These are phyloP conservation scores for Penicillium sp. DNA, from an alignment of 2,329 filamentous ascomycete genomes.

Conservation along the genomic window DNA sequence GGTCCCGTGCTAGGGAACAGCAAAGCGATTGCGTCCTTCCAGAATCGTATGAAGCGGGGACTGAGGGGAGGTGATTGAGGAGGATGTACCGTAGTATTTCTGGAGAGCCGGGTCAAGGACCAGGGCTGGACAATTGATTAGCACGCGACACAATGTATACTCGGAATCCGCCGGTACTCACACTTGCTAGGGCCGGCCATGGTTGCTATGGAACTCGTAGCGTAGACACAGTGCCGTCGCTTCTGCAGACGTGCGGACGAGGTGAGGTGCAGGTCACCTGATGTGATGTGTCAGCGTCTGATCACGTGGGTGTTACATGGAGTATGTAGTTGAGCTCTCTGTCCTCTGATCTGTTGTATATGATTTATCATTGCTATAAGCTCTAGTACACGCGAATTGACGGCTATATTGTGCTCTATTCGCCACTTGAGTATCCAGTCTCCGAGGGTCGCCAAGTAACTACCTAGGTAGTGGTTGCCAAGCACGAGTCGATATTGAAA, in stretches of 20 bases:
- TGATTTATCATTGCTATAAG: background rate
- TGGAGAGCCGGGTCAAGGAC: slow-evolving; percentile 44
- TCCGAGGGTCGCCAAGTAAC: background rate
- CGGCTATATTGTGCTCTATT: background rate
- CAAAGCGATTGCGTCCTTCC: background rate
- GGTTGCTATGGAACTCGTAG: slow-evolving; percentile 25
- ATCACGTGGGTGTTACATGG: background rate
- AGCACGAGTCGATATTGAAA: background rate
- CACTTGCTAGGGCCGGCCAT: slow-evolving; percentile 52
- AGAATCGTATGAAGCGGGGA: background rate
- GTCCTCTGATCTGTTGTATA: background rate
- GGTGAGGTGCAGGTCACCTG: slow-evolving; percentile 12
- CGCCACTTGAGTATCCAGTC: background rate
- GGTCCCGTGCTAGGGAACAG: background rate
- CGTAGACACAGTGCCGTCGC: slow-evolving; percentile 11
- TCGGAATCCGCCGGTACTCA: slow-evolving; percentile 20
- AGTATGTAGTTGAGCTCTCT: background rate
- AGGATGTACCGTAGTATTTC: slow-evolving; percentile 48
- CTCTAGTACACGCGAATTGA: no score
- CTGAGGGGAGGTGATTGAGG: slow-evolving; percentile 13
- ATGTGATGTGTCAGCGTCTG: background rate
- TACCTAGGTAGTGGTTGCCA: background rate
- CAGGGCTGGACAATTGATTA: slow-evolving; percentile 47
- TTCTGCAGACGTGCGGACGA: slow-evolving; percentile 6
- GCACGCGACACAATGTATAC: slow-evolving; percentile 36